Evolutionary conservation across 2,329 filamentous ascomycete genomes (phyloP), one percentile per base, ranked within the genome.

Genomic region (Xylogone sp.): DNA sequence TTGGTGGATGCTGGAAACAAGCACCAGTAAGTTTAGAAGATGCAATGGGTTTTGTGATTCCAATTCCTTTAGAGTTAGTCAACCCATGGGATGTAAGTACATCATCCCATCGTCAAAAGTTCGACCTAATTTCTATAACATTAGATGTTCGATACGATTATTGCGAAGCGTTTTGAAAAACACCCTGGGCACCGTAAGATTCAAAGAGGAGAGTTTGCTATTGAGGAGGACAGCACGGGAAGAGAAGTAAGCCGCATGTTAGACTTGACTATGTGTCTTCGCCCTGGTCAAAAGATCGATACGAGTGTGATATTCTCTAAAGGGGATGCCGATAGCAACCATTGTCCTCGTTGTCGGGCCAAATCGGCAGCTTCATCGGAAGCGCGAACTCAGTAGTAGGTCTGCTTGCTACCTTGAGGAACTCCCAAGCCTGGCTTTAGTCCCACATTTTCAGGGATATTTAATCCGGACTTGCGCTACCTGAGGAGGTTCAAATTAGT

Each of bases 61-160:
- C 20, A 16, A 48, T 55, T 39, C 53, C 53, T 29, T 18, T 55
- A 9, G 50, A 55, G 31, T n/a, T 55, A 16, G 44, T 53, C 44
- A 48, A 47, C 18, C 50, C 48, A 20, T 55, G 53, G 50, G 42
- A 55, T 8, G 53, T 50, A 45, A 43, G 46, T 29, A 20, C 34
- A 3, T 34, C 13, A 12, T 20, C 34, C 19, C 22, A 27, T 21
- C 45, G 9, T 20, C 39, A 8, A 20, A 43, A 9, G n/a, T n/a
- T n/a, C n/a, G n/a, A n/a, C n/a, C n/a, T n/a, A n/a, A n/a, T n/a
- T n/a, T n/a, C n/a, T n/a, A 19, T 45, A 20, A 16, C 3, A 19
- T 45, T 22, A 45, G 43, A 45, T 22, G 21, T 16, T 45, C 21
- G 18, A 45, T 16, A 16, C 16, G 43, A 45, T 45, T 22, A 19